Base-by-base conservation (phyloP, 192 early-diverging fungal genomes). In the Coemansia javaensis region DNA sequence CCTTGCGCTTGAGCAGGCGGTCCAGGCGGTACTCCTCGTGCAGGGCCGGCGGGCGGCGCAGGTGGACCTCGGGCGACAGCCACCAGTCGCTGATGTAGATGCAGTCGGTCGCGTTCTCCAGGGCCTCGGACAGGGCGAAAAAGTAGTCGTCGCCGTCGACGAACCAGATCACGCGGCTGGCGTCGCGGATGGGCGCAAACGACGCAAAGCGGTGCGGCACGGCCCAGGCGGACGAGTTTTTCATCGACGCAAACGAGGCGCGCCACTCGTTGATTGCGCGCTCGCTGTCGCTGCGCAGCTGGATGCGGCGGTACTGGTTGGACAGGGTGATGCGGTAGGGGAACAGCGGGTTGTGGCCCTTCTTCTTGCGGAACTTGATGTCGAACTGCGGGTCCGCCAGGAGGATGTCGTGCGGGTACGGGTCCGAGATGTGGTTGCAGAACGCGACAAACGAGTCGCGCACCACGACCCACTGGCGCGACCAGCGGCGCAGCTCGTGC, bases 41-140 rank as follows among this genome's bases (percentile, higher is more conserved):
- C 33, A 85, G 77, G 34, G 72, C 70, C 16, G 84, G 80, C 24
- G 89, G 88, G 22, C 90, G 78, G 3, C 83, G 81, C 34, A 94
- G 63, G 50, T 88, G 90, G 79, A 94, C 50, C 54, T 94, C 91
- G 13, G 91, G 91, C 31, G 85, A 85, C 47, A 93, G 70, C 85
- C 90, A 93, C 90, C 90, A 91, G 72, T 90, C 89, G 22, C 76
- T 81, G 56, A 87, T 83, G 56, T 80, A 85, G 50, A 88, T 86
- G 25, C 69, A 62, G 36, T 83, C 66, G 21, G 80, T 82, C 22
- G 87, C 86, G 41, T 78, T 71, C 50, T 79, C 66, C 44, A 90
- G 65, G 12, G 86, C 86, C 34, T 88, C 86, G 4, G 85, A 82
- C 18, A 87, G 60, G 2, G 87, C 83, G 46, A 81, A 82, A 40